Base-by-base conservation (phyloP, 1,284 basidiomycete genomes). In the Singerocomus inundabilis region DNA sequence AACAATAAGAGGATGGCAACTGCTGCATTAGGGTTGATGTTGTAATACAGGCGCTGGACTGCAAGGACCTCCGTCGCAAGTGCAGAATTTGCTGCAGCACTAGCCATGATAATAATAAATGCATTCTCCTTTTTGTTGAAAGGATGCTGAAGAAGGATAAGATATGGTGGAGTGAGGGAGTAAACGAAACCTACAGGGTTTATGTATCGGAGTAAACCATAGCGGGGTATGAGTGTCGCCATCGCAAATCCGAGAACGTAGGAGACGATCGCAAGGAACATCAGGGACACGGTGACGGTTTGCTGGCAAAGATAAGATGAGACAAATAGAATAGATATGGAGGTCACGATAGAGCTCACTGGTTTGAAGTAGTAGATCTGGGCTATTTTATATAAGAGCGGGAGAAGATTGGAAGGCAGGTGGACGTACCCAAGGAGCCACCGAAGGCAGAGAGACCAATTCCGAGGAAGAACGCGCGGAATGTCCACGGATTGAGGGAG, bases 321-420 rank as follows among this genome's bases (percentile, higher is more conserved):
- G 47, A 53, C 12, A 6, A 26, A 25, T 10, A 24, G 3, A 15
- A 24, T 2, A 12, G 9, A 28, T 24, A 18, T 8, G n/a, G 3
- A 24, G 9, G 24, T 24, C 10, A 18, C 21, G 18, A 32, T 2
- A 1, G 31, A 3, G 5, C 55, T 44, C 31, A 68, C 65, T 3
- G 80, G 80, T 71, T 82, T 82, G 66, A 84, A 84, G 48, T 82
- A 84, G 57, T 82, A 82, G 30, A 84, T 82, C 43, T 82, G 74
- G 4, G 78, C 69, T 54, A 32, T 8, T 65, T 9, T 13, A 6
- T 10, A 32, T 39, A 1, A 38, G 46, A n/a, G 39, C 16, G 13
- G 36, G 36, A 15, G 9, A 36, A 6, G 6, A 16, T 13, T n/a
- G 21, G 1, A 21, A n/a, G 5, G 5, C n/a, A 28, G 10, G 40